Percentiles rank a stretch among this genome's conserved stretches.
Evolutionary conservation across 495 filamentous ascomycete species (phyloP).

Genomic region (Tuber calosporum): DNA sequence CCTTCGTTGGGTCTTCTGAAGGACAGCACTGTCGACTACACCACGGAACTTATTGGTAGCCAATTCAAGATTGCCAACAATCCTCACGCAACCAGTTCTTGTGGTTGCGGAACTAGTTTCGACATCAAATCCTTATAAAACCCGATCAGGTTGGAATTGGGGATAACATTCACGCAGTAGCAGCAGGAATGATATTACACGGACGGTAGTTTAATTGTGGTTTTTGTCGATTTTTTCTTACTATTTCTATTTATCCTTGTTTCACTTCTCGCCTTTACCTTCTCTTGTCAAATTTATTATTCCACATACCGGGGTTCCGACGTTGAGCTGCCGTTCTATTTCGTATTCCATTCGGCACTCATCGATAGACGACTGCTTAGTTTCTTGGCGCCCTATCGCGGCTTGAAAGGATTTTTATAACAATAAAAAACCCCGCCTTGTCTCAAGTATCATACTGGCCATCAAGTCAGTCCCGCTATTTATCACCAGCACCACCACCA

Average conservation of each 20-base stretch:
- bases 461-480: conserved; percentile 7
- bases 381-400: neutral
- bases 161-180: neutral
- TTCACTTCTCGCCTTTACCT: neutral
- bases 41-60: conserved; percentile 92
- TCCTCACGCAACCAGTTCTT: conserved; percentile 82
- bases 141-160: neutral
- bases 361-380: neutral
- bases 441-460: neutral
- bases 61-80: conserved; percentile 97
- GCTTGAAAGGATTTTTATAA: neutral
- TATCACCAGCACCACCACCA: conserved; percentile 2
- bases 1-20: conserved; percentile 81
- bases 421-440: neutral
- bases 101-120: conserved; percentile 96
- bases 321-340: neutral
- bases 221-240: neutral
- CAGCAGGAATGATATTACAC: neutral
- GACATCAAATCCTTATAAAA: conserved; percentile 58
- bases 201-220: neutral
- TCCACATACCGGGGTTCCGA: neutral
- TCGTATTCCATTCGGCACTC: neutral
- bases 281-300: neutral
- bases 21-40: conserved; percentile 90
- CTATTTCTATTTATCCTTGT: neutral